These are phyloP conservation scores for Rhizophagus prolifer DNA, from an alignment of 192 early-diverging fungal genomes.

Conservation along the genomic window DNA sequence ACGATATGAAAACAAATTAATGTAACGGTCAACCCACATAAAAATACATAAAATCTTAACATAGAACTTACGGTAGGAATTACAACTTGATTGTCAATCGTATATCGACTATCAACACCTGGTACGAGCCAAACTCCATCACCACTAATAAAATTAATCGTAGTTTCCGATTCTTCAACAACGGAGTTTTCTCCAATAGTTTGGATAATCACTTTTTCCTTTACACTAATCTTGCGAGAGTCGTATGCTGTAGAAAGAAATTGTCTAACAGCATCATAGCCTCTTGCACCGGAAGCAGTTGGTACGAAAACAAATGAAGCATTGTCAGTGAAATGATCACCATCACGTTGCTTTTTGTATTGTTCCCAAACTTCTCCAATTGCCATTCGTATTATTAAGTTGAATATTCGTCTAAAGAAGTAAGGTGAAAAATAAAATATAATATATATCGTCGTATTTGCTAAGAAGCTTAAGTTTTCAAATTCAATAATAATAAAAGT, in stretches of 20 bases:
- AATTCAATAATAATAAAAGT: not conserved
- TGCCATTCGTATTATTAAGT: not conserved
- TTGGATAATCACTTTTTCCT: conserved; percentile 37
- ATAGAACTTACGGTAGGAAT: conserved; percentile 39
- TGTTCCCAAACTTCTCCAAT: conserved; percentile 22
- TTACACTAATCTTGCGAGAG: conserved; percentile 24
- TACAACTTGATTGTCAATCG: conserved; percentile 36
- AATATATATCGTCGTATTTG: no score
- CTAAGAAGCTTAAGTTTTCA: no score
- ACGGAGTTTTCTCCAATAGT: conserved; percentile 41
- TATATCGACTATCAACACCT: conserved; percentile 39
- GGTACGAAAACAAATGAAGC: conserved; percentile 23
- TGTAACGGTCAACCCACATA: not conserved
- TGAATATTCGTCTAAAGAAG: not conserved
- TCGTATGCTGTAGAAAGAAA: conserved; percentile 20
- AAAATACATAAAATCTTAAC: not conserved
- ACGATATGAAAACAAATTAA: not conserved
- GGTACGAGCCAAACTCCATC: conserved; percentile 43
- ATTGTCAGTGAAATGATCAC: conserved; percentile 27
- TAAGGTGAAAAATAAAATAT: no score
- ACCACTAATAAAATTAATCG: conserved; percentile 44
- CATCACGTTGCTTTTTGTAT: conserved; percentile 24
- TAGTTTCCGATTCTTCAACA: conserved; percentile 46
- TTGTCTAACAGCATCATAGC: conserved; percentile 26
- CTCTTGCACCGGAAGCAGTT: conserved; percentile 28